Base-by-base conservation (phyloP, 176 grass and related monocot genomes). In the Cenchrus americanus region DNA sequence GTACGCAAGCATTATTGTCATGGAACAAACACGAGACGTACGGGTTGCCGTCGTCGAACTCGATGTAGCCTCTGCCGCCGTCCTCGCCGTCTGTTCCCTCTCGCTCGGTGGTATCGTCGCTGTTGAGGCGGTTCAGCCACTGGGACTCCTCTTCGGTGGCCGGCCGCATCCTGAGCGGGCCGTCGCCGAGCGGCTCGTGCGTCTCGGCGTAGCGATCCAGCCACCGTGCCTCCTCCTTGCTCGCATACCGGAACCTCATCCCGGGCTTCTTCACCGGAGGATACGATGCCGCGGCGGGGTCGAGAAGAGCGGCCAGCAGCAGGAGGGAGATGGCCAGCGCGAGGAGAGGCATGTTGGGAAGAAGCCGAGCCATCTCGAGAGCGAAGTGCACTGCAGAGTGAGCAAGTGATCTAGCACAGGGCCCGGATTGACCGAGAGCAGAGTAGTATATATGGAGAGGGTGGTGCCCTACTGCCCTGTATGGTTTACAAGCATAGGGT, bases 21-120 rank as follows among this genome's bases (percentile, higher is more conserved):
- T 8, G 23, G 7, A 63, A 27, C 5, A 8, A 5, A 3, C 15
- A 7, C 4, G 17, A 57, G 53, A 21, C 18, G 14, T 76, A 76
- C 53, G 52, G 53, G n/a, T 76, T 54, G 19, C 60, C 73, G 0
- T 76, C 26, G 73, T 76, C 53, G 50, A 58, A 76, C 53, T 58
- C 73, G 9, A 76, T 58, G 51, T 75, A 34, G 72, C 10, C 4
- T 37, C 34, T 37, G 50, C 18, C 30, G 32, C 19, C 27, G 47
- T 6, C 27, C 24, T 3, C 14, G 72, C 14, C 18, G 66, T 17
- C 66, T n/a, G 58, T 7, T 7, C 13, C 1, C 1, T 17, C 21
- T 1, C 3, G 3, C 3, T 19, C 47, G 10, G 10, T 13, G 10
- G 10, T 11, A 11, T 10, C 47, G 65, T 10, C 12, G 61, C 12